Base-by-base conservation (phyloP, 1,284 basidiomycete species). In the Crepidotus sp. region DNA sequence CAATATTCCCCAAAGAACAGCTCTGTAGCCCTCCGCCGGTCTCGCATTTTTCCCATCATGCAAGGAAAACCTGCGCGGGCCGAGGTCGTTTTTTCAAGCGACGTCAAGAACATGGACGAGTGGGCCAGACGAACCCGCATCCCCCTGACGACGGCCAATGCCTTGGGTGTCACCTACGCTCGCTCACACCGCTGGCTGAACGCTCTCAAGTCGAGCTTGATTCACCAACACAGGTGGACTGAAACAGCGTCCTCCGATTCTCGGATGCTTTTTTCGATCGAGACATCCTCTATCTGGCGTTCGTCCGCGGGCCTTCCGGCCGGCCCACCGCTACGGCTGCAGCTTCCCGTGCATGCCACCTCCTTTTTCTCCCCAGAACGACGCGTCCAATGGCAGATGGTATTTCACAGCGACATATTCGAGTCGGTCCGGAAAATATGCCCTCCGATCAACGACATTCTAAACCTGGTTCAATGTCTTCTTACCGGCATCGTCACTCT, bases 311-410 rank as follows among this genome's bases (percentile, higher is more conserved):
- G 81, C 49, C 69, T 86, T 37, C 83, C 84, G 6, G 80, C 83
- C 35, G 80, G 81, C 40, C 83, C 84, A 42, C 72, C 76, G 55
- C 68, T 84, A 52, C 78, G 72, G 38, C 67, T 87, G 7, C 77
- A 83, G 57, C 73, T 86, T 37, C 84, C 84, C 6, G 67, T 77
- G 45, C 76, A 87, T 53, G 84, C 83, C 36, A 80, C 79, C 24
- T 84, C 84, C 14, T 88, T 88, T 63, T 88, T 88, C 65, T 82
- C 80, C 41, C 83, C 83, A 10, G 82, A 87, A 60, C 69, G 85
- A 54, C 74, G 82, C 50, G 74, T 87, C 34, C 84, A 87, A 58
- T 88, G 85, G 84, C 77, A 88, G 61, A 87, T 88, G 84, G 83
- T 86, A 52, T 88, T 88, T 60, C 83, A 88, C 61, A 78, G 76